These are phyloP conservation scores for Entomortierella lignicola DNA, from an alignment of 192 early-diverging fungal species.

Conservation along the genomic window DNA sequence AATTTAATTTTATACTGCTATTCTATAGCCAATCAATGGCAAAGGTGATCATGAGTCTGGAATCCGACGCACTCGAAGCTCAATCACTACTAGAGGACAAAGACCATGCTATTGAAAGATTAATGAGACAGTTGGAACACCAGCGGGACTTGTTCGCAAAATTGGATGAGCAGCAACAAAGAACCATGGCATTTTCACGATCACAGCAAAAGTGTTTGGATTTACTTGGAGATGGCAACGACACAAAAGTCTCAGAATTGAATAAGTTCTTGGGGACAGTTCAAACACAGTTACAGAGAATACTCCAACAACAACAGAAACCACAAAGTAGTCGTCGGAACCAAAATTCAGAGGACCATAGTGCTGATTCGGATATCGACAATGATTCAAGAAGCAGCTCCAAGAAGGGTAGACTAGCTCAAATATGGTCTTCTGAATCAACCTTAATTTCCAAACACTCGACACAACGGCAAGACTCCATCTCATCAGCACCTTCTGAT, in stretches of 20 bases:
- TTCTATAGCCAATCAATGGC: slow-evolving; percentile 35
- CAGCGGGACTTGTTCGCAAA: slow-evolving; percentile 34
- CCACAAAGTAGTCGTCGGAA: background rate
- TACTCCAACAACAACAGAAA: slow-evolving; percentile 14
- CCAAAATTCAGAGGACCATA: background rate
- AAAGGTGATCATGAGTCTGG: slow-evolving; percentile 21
- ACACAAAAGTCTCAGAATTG: slow-evolving; percentile 20
- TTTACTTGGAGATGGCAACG: background rate
- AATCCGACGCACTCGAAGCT: slow-evolving; percentile 33
- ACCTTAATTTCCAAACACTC: slow-evolving; percentile 12
- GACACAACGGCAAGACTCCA: slow-evolving; percentile 8
- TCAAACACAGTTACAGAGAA: slow-evolving; percentile 11
- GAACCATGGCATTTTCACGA: slow-evolving; percentile 20
- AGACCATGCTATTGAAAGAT: slow-evolving; percentile 53
- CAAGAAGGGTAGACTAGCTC: background rate
- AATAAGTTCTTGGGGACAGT: slow-evolving; percentile 12
- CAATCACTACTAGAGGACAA: slow-evolving; percentile 39
- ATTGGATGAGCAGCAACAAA: slow-evolving; percentile 48
- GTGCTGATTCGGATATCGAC: background rate
- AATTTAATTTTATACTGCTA: background rate
- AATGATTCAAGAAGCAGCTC: background rate
- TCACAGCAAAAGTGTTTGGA: slow-evolving; percentile 34
- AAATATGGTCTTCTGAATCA: slow-evolving; percentile 19
- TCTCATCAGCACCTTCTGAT: slow-evolving; percentile 19
- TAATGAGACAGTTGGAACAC: slow-evolving; percentile 51